Conservation (phyloP, 108 stramenopile genomes). For the Cylindrotheca fusiformis region DNA sequence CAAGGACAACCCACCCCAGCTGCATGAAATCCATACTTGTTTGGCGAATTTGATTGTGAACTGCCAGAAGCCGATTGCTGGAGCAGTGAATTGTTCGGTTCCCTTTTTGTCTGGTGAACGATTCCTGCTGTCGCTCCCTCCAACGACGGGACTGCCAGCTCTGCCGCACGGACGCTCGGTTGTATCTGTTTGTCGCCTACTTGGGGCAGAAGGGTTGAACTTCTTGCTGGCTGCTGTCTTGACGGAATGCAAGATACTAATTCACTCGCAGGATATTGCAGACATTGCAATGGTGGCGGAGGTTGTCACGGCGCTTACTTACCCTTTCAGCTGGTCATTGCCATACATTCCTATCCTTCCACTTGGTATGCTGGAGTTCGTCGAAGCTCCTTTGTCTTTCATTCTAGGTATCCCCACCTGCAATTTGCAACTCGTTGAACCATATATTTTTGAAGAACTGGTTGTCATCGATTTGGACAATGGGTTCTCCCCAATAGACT, state of each 20-base stretch:
- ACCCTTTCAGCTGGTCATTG: constrained; percentile 83
- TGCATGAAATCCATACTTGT: constrained; percentile 46
- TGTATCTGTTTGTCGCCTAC: constrained; percentile 69
- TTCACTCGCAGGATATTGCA: constrained; percentile 79
- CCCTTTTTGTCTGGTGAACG: constrained; percentile 79
- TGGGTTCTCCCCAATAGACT: constrained; percentile 52
- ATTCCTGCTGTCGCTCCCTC: constrained; percentile 65
- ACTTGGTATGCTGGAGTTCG: constrained; percentile 75
- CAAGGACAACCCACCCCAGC: not conserved
- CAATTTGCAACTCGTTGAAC: constrained; percentile 60
- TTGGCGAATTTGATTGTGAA: constrained; percentile 69
- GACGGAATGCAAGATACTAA: constrained; percentile 82
- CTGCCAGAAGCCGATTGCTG: constrained; percentile 72
- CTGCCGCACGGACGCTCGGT: constrained; percentile 77
- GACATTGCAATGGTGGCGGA: constrained; percentile 86
- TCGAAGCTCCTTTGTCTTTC: constrained; percentile 83
- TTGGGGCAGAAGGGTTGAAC: constrained; percentile 79
- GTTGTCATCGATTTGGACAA: constrained; percentile 83
- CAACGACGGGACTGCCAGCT: constrained; percentile 64
- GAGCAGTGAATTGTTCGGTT: constrained; percentile 82
- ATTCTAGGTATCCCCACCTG: constrained; percentile 73
- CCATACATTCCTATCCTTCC: constrained; percentile 87
- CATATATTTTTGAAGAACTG: constrained; percentile 65
- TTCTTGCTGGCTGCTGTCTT: constrained; percentile 72
- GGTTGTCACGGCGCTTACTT: constrained; percentile 79